Base-by-base conservation (phyloP, 345 rosid species). In the Pugionium dolabratum region DNA sequence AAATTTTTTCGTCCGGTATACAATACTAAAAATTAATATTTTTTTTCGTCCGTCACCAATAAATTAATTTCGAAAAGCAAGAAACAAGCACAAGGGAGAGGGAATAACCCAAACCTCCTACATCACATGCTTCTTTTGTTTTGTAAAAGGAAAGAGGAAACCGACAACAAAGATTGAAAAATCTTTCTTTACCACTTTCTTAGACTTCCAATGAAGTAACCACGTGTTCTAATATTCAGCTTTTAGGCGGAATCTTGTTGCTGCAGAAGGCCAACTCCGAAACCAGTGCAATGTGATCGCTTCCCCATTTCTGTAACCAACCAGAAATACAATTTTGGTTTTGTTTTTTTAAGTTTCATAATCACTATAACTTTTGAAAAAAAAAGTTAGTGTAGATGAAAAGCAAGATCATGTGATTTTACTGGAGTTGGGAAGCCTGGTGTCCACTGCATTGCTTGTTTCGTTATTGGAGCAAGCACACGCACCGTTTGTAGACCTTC, bases 361-460 rank as follows among this genome's bases (percentile, higher is more conserved):
- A 61, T n/a, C 39, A 7, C 18, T 18, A 18, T 18, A 18, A 18
- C 18, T 18, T 18, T 18, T 18, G 18, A 18, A 18, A 18, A 18
- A 18, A 18, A 18, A 18, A 18, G 18, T 18, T 18, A 18, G 18
- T 18, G 18, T 18, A 18, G 18, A 18, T 18, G 18, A 28, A 47
- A 51, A 54, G 26, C 4, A 33, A 28, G 29, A 59, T 68, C 34
- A 36, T 11, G 28, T 28, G 44, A 45, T 30, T 39, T 31, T 82
- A 88, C 97, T 85, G 85, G 90, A 46, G 99, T 94, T 9, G 97
- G 99, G 85, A 83, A 94, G 64, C 99, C 99, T 6, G 76, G 76
- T 29, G 90, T 88, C 92, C 88, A 85, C 73, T 80, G 86, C 99
- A 90, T 85, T 44, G 85, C 96, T 67, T 78, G 75, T 72, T 90